phyloP scores from a whole-genome alignment of 1,139 yeast species.

The Meyerozyma guilliermondii region DNA sequence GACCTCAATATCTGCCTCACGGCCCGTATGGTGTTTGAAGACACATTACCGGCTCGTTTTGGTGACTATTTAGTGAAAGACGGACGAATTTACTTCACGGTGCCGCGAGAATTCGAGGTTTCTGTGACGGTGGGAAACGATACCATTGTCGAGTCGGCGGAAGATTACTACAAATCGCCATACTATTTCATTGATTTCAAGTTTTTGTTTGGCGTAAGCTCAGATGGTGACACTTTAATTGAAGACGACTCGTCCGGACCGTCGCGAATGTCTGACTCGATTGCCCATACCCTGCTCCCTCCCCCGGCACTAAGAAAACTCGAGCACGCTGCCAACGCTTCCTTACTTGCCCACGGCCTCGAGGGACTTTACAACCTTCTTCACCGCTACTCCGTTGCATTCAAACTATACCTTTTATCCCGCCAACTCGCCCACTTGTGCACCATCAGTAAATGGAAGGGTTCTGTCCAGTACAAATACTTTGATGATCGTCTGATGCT shows the following conservation, averaged over 20 bases:
- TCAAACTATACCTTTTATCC: constrained; percentile 67
- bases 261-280: neutral
- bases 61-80: constrained; percentile 52
- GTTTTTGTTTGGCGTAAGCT: constrained; percentile 45
- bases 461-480: constrained; percentile 62
- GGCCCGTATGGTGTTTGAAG: constrained; percentile 65
- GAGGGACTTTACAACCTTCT: constrained; percentile 61
- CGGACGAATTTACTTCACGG: constrained; percentile 69
- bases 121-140: constrained; percentile 60
- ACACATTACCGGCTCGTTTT: constrained; percentile 61
- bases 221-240: neutral
- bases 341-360: constrained; percentile 49
- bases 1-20: constrained; percentile 72
- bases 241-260: neutral
- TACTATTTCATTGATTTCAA: constrained; percentile 75
- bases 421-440: constrained; percentile 55
- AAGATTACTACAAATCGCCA: constrained; percentile 46
- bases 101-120: constrained; percentile 63
- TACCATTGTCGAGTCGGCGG: constrained; percentile 43
- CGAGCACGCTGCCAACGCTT: constrained; percentile 54
- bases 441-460: constrained; percentile 57
- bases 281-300: constrained; percentile 3
- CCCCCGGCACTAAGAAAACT: constrained; percentile 21
- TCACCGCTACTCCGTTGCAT: constrained; percentile 66
- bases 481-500: constrained; percentile 60